These are phyloP conservation scores for Zygosaccharomyces lentus DNA, from an alignment of 805 yeast genomes.

Conservation along the genomic window DNA sequence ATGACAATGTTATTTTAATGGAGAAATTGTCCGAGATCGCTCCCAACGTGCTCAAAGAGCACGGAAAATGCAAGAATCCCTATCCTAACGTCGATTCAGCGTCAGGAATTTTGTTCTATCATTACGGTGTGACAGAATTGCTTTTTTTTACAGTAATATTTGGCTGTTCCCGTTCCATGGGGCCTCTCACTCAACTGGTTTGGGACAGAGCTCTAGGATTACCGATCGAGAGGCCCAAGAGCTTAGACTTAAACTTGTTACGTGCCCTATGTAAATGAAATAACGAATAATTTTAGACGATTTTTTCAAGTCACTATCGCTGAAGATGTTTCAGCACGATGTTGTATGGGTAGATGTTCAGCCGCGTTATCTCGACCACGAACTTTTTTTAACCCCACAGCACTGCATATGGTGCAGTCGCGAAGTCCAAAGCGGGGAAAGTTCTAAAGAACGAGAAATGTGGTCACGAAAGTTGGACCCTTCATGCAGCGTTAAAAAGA, in stretches of 20 bases:
- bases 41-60: slow-evolving; percentile 67
- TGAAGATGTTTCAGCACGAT: too few species aligned
- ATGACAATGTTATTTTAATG: slow-evolving; percentile 63
- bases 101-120: slow-evolving; percentile 73
- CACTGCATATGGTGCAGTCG: not conserved
- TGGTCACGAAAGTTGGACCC: not conserved
- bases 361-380: not conserved
- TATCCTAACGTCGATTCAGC: slow-evolving; percentile 81
- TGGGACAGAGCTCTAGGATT: slow-evolving; percentile 74
- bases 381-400: not conserved
- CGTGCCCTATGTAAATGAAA: slow-evolving; percentile 13
- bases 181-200: slow-evolving; percentile 73
- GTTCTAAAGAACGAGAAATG: not conserved
- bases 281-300: not conserved
- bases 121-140: slow-evolving; percentile 72
- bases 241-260: slow-evolving; percentile 24
- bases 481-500: not conserved
- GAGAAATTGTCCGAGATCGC: slow-evolving; percentile 63
- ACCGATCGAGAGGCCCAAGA: slow-evolving; percentile 79
- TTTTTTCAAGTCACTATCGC: not conserved
- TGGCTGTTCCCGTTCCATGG: slow-evolving; percentile 78
- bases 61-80: slow-evolving; percentile 84
- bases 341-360: not conserved
- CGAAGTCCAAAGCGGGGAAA: not conserved
- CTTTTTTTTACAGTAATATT: slow-evolving; percentile 75